phyloP scores from a whole-genome alignment of 2,329 filamentous ascomycete genomes.

The Dactylellina drechsleri region DNA sequence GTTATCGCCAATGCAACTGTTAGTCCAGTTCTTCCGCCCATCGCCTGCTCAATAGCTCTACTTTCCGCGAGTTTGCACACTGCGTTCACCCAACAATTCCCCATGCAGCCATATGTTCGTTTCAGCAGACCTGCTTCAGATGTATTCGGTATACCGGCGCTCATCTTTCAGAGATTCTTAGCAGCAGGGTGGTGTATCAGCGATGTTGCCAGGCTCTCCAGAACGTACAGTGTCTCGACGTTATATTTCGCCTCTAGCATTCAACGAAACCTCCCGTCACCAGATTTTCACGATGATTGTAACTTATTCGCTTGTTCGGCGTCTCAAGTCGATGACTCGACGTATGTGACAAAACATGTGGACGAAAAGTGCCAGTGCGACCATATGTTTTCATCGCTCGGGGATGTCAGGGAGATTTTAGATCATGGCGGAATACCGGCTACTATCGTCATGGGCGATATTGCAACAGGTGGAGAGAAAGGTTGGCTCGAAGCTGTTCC shows the following conservation, averaged over 20 bases:
- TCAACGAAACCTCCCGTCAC: slow-evolving; percentile 16
- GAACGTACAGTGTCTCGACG: slow-evolving; percentile 27
- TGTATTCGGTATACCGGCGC: slow-evolving; percentile 27
- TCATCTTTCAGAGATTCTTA: slow-evolving; percentile 35
- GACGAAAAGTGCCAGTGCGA: slow-evolving; percentile 38
- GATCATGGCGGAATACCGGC: slow-evolving; percentile 34
- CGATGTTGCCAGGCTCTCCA: slow-evolving; percentile 35
- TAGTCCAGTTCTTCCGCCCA: slow-evolving; percentile 17
- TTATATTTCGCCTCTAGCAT: slow-evolving; percentile 43
- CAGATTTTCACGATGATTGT: slow-evolving; percentile 35
- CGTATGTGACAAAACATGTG: slow-evolving; percentile 50
- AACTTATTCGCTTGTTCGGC: slow-evolving; percentile 45
- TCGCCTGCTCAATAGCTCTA: slow-evolving; percentile 34
- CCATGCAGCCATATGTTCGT: slow-evolving; percentile 29
- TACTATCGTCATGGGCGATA: slow-evolving; percentile 36
- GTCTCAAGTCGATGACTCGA: slow-evolving; percentile 46
- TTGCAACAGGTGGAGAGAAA: slow-evolving; percentile 24
- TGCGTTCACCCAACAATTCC: slow-evolving; percentile 25
- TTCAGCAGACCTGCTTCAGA: slow-evolving; percentile 38
- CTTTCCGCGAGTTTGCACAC: slow-evolving; percentile 25
- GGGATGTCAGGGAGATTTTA: slow-evolving; percentile 32
- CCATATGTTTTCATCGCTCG: slow-evolving; percentile 47
- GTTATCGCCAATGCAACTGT: slow-evolving; percentile 6
- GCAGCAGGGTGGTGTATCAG: slow-evolving; percentile 46
- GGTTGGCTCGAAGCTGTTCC: slow-evolving; percentile 28